Evolutionary conservation across 73 alveolate genomes (phyloP).

Genomic region (Blepharisma japonicum): DNA sequence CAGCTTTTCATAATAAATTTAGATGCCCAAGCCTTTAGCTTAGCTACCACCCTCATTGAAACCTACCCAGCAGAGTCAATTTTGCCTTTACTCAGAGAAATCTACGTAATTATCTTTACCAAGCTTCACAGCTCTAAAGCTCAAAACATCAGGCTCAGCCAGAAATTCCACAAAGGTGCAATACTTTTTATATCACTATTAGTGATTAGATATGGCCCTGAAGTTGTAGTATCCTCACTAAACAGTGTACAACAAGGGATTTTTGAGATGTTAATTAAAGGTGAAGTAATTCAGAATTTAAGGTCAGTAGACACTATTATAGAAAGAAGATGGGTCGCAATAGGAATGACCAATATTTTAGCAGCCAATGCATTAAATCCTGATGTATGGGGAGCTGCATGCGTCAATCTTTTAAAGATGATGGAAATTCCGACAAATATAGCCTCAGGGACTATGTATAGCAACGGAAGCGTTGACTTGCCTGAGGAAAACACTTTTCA

Average conservation of each 20-base stretch:
- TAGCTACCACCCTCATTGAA: not conserved
- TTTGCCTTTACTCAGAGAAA: not conserved
- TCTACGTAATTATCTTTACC: conserved; percentile 6
- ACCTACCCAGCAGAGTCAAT: not conserved
- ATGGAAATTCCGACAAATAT: conserved; percentile 16
- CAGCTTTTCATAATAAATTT: not conserved
- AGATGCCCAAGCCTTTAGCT: conserved; percentile 19
- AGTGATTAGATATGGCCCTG: not conserved
- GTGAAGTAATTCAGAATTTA: not conserved
- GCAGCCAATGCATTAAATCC: not conserved
- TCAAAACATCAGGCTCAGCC: conserved; percentile 18
- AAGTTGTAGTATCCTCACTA: not conserved
- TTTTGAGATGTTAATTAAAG: conserved; percentile 12
- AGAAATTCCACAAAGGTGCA: conserved; percentile 5
- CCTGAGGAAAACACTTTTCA: conserved; percentile 19
- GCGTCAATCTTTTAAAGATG: not conserved
- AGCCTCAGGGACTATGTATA: not conserved
- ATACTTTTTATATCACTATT: not conserved
- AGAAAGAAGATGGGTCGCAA: conserved; percentile 6
- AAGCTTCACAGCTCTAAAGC: conserved; percentile 11
- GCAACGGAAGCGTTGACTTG: conserved; percentile 2
- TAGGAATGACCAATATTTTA: conserved; percentile 5
- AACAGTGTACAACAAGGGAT: conserved; percentile 8
- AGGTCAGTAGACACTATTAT: conserved; percentile 10
- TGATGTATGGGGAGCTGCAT: not conserved